Percentiles rank a stretch among this genome's conserved stretches.
Conservation (phyloP, 352 stramenopile genomes). For the Globisporangium nunn region DNA sequence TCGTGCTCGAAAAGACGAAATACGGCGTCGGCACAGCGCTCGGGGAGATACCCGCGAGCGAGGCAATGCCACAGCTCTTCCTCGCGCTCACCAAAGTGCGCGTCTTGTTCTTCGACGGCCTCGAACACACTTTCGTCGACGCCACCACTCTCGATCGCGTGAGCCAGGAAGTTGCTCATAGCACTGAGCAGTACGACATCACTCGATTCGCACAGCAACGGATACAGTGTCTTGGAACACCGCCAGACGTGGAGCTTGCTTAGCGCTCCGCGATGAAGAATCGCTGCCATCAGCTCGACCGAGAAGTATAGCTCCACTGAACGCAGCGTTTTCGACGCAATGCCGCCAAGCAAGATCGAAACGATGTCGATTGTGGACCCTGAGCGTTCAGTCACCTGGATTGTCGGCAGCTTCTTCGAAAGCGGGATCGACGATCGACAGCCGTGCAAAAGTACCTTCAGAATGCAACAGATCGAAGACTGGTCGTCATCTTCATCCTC, state of each 20-base stretch:
- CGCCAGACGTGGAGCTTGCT: conserved; percentile 43
- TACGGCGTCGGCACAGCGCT: conserved; percentile 23
- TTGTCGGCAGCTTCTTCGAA: conserved; percentile 41
- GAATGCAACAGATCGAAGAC: conserved; percentile 55
- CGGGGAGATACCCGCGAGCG: conserved; percentile 31
- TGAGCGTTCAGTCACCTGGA: conserved; percentile 15
- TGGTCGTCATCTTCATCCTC: conserved; percentile 58
- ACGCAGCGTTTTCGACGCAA: conserved; percentile 25
- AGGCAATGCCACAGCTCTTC: conserved; percentile 46
- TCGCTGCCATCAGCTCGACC: conserved; percentile 53
- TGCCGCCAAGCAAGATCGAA: conserved; percentile 24
- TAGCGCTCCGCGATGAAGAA: conserved; percentile 47
- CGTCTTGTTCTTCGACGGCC: conserved; percentile 4
- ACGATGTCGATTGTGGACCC: conserved; percentile 33
- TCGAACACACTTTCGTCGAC: conserved; percentile 30
- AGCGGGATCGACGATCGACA: conserved; percentile 58
- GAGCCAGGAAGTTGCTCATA: conserved; percentile 54
- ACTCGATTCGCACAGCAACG: conserved; percentile 22
- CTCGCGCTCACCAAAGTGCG: conserved; percentile 14
- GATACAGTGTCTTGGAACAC: conserved; percentile 38
- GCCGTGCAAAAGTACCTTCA: conserved; percentile 68
- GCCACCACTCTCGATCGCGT: conserved; percentile 49
- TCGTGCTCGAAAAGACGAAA: conserved; percentile 43
- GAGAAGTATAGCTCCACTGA: conserved; percentile 56
- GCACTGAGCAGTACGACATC: conserved; percentile 45